Conservation (phyloP, 805 yeast genomes). For the Huiozyma sinensis region DNA sequence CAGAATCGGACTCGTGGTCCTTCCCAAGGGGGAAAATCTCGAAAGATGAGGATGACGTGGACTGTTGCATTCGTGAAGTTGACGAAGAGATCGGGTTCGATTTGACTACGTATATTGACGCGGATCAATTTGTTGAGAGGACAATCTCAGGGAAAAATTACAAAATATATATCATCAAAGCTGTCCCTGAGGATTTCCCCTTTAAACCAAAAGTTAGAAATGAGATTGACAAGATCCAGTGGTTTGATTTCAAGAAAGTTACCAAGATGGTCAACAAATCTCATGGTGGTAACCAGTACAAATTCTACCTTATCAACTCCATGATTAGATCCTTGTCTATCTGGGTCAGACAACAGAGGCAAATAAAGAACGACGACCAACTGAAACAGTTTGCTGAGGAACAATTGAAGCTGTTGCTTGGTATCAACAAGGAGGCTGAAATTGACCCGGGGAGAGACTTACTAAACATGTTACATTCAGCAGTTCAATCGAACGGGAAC, state of each 20-base stretch:
- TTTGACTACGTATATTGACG: constrained; percentile 53
- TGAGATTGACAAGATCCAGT: constrained; percentile 75
- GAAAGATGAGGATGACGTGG: constrained; percentile 78
- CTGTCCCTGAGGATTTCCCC: constrained; percentile 64
- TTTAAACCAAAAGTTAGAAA: constrained; percentile 78
- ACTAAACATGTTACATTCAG: constrained; percentile 47
- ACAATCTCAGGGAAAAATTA: constrained; percentile 76
- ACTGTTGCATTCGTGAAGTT: constrained; percentile 87
- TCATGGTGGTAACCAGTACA: constrained; percentile 19
- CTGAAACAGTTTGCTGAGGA: constrained; percentile 53
- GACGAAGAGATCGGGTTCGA: constrained; percentile 92
- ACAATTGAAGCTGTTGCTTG: constrained; percentile 53
- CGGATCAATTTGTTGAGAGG: constrained; percentile 68
- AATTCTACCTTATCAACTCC: constrained; percentile 30
- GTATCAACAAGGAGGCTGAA: constrained; percentile 35
- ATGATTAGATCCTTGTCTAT: constrained; percentile 34
- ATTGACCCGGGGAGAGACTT: constrained; percentile 71
- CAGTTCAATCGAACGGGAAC: constrained; percentile 23
- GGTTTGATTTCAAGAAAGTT: constrained; percentile 53
- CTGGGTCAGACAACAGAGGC: constrained; percentile 48
- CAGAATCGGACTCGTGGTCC: constrained; percentile 78
- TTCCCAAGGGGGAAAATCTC: constrained; percentile 96
- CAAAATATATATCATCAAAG: constrained; percentile 65
- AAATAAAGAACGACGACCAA: constrained; percentile 42
- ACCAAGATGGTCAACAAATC: constrained; percentile 25